phyloP scores from a whole-genome alignment of 257 asterid genomes.

The Hygrophila difformis region DNA sequence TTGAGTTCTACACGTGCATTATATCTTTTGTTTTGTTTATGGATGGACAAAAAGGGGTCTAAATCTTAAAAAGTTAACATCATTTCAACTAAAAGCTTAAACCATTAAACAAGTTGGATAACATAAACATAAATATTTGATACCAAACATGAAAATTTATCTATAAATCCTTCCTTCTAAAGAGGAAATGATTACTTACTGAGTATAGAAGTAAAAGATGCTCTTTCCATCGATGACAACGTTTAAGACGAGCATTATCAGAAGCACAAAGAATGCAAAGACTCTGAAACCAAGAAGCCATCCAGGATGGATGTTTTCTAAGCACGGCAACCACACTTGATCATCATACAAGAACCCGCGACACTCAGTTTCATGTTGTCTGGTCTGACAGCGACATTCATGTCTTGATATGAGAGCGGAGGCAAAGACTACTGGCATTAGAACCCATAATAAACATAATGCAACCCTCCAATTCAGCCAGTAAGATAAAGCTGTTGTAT shows the following conservation, averaged over 20 bases:
- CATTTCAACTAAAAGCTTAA: no score
- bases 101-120: no score
- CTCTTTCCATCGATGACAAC: slow-evolving; percentile 59
- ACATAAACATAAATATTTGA: no score
- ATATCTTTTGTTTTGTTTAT: no score
- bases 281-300: slow-evolving; percentile 73
- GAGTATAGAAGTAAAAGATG: slow-evolving; percentile 81
- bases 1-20: no score
- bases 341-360: slow-evolving; percentile 63
- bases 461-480: slow-evolving; percentile 92
- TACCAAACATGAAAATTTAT: no score
- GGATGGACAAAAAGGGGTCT: no score
- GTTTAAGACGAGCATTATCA: slow-evolving; percentile 62
- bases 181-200: slow-evolving; percentile 37
- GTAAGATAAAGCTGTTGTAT: slow-evolving; percentile 65
- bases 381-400: slow-evolving; percentile 36
- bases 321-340: slow-evolving; percentile 87
- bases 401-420: slow-evolving; percentile 57
- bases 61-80: no score
- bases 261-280: slow-evolving; percentile 65
- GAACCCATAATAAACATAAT: slow-evolving; percentile 60
- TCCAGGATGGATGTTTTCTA: slow-evolving; percentile 62
- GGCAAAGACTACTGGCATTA: slow-evolving; percentile 57
- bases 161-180: no score
- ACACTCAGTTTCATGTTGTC: slow-evolving; percentile 23